phyloP scores from a whole-genome alignment of 225 moss, liverwort and hornwort species.

The Rhytidiadelphus loreus region DNA sequence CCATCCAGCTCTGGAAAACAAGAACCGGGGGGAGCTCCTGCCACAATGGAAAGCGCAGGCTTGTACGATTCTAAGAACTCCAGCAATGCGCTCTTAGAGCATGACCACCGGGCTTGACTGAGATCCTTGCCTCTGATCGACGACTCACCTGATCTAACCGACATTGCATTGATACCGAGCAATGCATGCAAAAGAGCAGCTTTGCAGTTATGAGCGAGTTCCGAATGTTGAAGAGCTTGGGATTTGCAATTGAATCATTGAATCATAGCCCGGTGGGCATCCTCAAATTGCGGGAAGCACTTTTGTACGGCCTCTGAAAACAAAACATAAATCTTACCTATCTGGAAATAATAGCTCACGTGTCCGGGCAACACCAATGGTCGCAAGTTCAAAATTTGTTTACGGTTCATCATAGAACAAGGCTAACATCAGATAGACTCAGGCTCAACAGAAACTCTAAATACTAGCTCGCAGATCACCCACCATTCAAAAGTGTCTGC shows the following conservation, averaged over 20 bases:
- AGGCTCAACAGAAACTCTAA: neutral
- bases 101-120: too few relatives aligned
- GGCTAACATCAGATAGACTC: neutral
- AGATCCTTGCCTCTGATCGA: neutral
- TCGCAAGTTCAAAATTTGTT: neutral
- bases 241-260: neutral
- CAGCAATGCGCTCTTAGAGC: too few relatives aligned
- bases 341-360: neutral
- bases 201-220: neutral
- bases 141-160: neutral
- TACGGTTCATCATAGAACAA: neutral
- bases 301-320: too few relatives aligned
- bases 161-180: neutral
- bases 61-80: too few relatives aligned
- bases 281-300: neutral
- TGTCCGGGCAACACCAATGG: neutral
- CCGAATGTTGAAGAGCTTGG: neutral
- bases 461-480: neutral
- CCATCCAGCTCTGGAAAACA: too few relatives aligned
- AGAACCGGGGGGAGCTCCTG: too few relatives aligned
- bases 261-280: neutral
- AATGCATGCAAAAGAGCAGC: neutral
- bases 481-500: neutral
- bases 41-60: too few relatives aligned
- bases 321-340: neutral